Conservation (phyloP, 1,139 yeast genomes). For the Yamadazyma epiphylla region DNA sequence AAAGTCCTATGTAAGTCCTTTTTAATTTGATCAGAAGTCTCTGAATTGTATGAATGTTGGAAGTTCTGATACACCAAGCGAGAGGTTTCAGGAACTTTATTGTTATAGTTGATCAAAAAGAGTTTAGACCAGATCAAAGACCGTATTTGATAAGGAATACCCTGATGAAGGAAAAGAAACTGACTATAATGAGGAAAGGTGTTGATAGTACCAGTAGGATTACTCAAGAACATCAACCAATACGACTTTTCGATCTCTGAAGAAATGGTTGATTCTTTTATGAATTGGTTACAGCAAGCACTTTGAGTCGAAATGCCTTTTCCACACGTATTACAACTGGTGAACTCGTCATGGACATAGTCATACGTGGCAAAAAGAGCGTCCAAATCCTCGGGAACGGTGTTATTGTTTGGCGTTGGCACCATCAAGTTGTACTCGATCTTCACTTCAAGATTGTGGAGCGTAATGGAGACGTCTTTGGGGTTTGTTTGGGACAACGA, state of each 20-base stretch:
- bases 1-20: slow-evolving; percentile 65
- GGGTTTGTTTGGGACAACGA: slow-evolving; percentile 25
- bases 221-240: slow-evolving; percentile 44
- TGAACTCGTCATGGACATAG: slow-evolving; percentile 30
- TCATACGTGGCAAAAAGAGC: slow-evolving; percentile 19
- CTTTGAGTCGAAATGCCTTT: slow-evolving; percentile 5
- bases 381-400: slow-evolving; percentile 4
- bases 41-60: slow-evolving; percentile 41
- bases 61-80: slow-evolving; percentile 34
- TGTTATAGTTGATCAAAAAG: slow-evolving; percentile 25
- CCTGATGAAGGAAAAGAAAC: slow-evolving; percentile 36
- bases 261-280: slow-evolving; percentile 12
- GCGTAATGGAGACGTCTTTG: slow-evolving; percentile 21
- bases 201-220: slow-evolving; percentile 43
- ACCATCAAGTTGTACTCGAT: slow-evolving; percentile 19
- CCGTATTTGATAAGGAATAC: slow-evolving; percentile 38
- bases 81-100: slow-evolving; percentile 34
- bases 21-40: slow-evolving; percentile 49
- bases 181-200: slow-evolving; percentile 47
- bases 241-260: slow-evolving; percentile 35
- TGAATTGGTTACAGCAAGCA: slow-evolving; percentile 9
- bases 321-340: slow-evolving; percentile 27
- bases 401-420: slow-evolving; percentile 7
- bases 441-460: slow-evolving; percentile 28
- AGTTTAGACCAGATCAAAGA: slow-evolving; percentile 35